Conservation (phyloP, 1,284 basidiomycete genomes). For the Porogramme epimiltina region DNA sequence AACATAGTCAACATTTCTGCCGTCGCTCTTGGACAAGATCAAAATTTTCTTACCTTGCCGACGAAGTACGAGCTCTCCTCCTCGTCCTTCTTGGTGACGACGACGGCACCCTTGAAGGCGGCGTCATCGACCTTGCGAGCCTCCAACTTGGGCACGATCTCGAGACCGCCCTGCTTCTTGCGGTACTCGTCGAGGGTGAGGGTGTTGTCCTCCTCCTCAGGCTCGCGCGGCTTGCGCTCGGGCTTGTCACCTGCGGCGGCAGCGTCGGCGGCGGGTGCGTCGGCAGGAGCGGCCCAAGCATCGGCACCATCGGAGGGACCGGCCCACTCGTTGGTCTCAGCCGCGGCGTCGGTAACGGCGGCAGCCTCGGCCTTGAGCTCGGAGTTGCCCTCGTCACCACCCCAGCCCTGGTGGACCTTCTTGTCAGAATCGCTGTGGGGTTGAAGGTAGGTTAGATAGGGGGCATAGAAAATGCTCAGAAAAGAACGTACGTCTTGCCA, state of each 20-base stretch:
- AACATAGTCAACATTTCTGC: too few species aligned
- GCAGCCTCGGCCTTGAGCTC: constrained; percentile 78
- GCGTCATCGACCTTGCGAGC: constrained; percentile 62
- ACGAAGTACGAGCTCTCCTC: constrained; percentile 71
- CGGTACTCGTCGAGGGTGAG: constrained; percentile 85
- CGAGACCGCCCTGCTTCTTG: constrained; percentile 65
- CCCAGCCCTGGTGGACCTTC: constrained; percentile 91
- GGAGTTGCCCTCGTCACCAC: constrained; percentile 80
- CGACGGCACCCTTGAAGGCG: constrained; percentile 65
- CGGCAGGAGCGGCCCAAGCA: constrained; percentile 41
- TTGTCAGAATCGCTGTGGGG: constrained; percentile 92
- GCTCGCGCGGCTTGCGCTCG: constrained; percentile 46
- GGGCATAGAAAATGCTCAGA: too few species aligned
- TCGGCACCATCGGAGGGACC: constrained; percentile 32
- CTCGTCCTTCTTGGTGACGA: constrained; percentile 57
- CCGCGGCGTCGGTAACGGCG: constrained; percentile 42
- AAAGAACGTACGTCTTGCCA: constrained; percentile 65
- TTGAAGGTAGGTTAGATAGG: constrained; percentile 17
- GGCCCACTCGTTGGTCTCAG: constrained; percentile 41
- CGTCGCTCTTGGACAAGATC: too few species aligned
- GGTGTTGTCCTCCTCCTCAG: constrained; percentile 93
- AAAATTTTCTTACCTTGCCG: constrained; percentile 73
- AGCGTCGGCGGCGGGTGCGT: constrained; percentile 33
- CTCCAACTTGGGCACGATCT: constrained; percentile 70
- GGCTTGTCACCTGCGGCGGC: constrained; percentile 37